Evolutionary conservation across 495 filamentous ascomycete genomes (phyloP), one percentile per base, ranked within the genome.

Genomic region (Penicillium salamii): DNA sequence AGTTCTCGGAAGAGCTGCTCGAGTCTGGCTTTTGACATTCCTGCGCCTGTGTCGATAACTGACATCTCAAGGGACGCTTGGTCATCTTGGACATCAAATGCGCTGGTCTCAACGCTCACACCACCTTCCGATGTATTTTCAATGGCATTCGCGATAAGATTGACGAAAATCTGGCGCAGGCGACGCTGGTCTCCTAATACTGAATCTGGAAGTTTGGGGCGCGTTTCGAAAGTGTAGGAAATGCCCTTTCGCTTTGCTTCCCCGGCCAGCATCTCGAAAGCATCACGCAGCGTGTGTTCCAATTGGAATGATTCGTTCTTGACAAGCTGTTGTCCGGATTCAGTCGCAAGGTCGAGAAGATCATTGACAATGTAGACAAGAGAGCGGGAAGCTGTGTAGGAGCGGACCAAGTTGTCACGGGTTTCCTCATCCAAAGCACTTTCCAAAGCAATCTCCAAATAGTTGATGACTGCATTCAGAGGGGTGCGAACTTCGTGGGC

Each of bases 351-450:
- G 63, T 97, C 92, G 2, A 97, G 78, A 1, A 97, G 77, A 62
- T 97, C 91, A 57, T 97, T 97, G 62, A 97, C 96, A 9, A 95
- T 90, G 65, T 93, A 96, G n/a, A 97, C 92, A 11, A 96, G 72
- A 1, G 89, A 95, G 63, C 95, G 95, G 0, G 92, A 97, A n/a
- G 92, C 92, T 7, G 90, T 93, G 59, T 97, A 61, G 4, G 69
- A 73, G 31, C 70, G 87, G 7, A 86, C 80, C 21, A 97, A 75
- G 53, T 95, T 95, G 15, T 96, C 92, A 21, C 92, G 78, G 1
- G 89, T 96, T 53, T 96, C 91, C 8, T 76, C 64, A 55, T 96
- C 91, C 2, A 96, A 74, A 0, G 81, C 68, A 2, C 89, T 88
- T 65, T 97, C 92, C 3, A 97, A 70, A 0, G 92, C 92, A 53